These are phyloP conservation scores for Castanea mollissima DNA, from an alignment of 306 rosid genomes.

Conservation along the genomic window DNA sequence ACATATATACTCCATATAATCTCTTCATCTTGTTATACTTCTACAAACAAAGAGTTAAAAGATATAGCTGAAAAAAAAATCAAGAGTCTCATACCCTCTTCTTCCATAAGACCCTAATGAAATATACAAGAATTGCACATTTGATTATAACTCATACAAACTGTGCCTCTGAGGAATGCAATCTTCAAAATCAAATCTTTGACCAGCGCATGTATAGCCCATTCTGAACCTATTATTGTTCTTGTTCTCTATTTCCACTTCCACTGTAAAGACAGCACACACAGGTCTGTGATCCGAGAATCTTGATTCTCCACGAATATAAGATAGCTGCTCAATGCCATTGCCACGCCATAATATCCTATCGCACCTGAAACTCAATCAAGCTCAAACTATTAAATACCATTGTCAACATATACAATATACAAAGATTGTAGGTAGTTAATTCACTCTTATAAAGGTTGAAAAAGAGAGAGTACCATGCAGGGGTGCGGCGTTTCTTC, in stretches of 20 bases:
- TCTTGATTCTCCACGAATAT: conserved; percentile 78
- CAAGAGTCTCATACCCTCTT: conserved; percentile 4
- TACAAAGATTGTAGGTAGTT: no score
- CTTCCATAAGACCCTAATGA: conserved; percentile 30
- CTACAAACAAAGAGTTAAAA: background rate
- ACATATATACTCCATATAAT: background rate
- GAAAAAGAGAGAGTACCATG: conserved; percentile 48
- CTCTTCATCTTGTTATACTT: background rate
- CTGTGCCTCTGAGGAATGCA: conserved; percentile 79
- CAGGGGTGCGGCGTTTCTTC: conserved; percentile 87
- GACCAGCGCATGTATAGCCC: conserved; percentile 60
- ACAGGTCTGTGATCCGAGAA: conserved; percentile 91
- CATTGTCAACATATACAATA: background rate
- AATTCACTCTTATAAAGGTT: background rate
- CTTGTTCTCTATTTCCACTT: conserved; percentile 54
- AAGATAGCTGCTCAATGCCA: conserved; percentile 64
- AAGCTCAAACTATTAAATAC: background rate
- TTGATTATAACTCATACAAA: conserved; percentile 55
- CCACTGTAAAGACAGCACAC: conserved; percentile 68
- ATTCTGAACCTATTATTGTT: conserved; percentile 56
- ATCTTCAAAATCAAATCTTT: conserved; percentile 55
- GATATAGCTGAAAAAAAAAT: background rate
- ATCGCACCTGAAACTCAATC: conserved; percentile 62
- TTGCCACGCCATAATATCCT: conserved; percentile 82
- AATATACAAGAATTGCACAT: conserved; percentile 32